phyloP scores from a whole-genome alignment of 1,139 yeast species.

The Saccharomyces hybrid region DNA sequence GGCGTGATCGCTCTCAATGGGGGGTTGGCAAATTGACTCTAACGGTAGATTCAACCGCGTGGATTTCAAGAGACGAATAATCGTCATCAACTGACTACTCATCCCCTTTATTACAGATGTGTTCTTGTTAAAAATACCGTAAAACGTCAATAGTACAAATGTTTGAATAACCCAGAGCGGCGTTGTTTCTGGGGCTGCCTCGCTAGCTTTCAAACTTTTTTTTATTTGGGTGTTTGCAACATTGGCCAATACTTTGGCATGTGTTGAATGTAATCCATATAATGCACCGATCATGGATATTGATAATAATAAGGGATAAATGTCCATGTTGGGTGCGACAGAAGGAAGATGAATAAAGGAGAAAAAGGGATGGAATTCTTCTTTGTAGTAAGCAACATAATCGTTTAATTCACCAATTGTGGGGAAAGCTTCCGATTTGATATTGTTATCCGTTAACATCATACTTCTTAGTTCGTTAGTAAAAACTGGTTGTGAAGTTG shows the following conservation, averaged over 20 bases:
- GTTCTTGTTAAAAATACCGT: constrained; percentile 77
- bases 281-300: constrained; percentile 91
- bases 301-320: constrained; percentile 65
- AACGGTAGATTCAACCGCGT: constrained; percentile 68
- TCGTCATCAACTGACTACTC: constrained; percentile 65
- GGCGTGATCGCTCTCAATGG: constrained; percentile 34
- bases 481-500: constrained; percentile 27
- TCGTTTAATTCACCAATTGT: constrained; percentile 64
- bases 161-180: constrained; percentile 86
- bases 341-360: constrained; percentile 78
- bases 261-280: constrained; percentile 71
- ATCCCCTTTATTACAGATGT: constrained; percentile 63
- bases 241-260: constrained; percentile 70
- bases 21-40: constrained; percentile 56
- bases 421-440: constrained; percentile 55
- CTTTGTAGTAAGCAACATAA: constrained; percentile 61
- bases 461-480: constrained; percentile 45
- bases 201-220: constrained; percentile 57
- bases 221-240: constrained; percentile 72
- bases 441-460: constrained; percentile 46
- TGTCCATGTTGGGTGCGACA: constrained; percentile 49
- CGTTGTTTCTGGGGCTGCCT: constrained; percentile 50
- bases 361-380: constrained; percentile 70
- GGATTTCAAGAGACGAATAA: constrained; percentile 72
- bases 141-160: constrained; percentile 67